A percentile compares a stretch with the other conserved stretches of the same genome.
phyloP scores from a whole-genome alignment of 148 eudicot genomes.

The Agrostemma githago region DNA sequence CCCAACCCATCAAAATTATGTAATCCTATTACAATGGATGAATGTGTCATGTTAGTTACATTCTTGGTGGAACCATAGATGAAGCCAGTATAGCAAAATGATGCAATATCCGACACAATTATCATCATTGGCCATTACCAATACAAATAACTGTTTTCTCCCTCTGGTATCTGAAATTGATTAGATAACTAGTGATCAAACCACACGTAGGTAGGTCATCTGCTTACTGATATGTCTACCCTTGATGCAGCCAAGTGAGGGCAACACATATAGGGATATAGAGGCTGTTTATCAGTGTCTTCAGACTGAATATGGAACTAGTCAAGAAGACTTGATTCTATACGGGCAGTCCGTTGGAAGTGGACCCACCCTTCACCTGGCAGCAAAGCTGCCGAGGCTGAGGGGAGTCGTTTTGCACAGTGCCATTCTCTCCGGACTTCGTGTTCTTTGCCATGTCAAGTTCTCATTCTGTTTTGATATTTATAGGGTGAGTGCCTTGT shows the following conservation, averaged over 20 bases:
- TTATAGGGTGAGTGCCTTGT: constrained; percentile 54
- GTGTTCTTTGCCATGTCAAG: constrained; percentile 88
- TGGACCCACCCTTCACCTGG: constrained; percentile 92
- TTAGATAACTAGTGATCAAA: neutral
- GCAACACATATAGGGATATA: constrained; percentile 88
- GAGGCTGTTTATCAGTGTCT: constrained; percentile 98
- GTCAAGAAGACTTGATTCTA: constrained; percentile 90
- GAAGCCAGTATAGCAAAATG: neutral
- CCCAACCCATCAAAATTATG: neutral
- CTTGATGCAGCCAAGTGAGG: constrained; percentile 76
- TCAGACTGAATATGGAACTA: constrained; percentile 77
- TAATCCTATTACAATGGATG: neutral
- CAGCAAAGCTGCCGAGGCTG: constrained; percentile 83
- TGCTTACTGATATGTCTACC: neutral
- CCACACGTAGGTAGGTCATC: neutral
- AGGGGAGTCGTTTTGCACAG: constrained; percentile 98
- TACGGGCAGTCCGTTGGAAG: constrained; percentile 99
- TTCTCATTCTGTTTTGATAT: constrained; percentile 87
- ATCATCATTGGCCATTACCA: neutral
- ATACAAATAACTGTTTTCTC: neutral
- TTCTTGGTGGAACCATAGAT: neutral
- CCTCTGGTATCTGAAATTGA: neutral
- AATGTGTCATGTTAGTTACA: neutral
- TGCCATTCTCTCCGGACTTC: constrained; percentile 96
- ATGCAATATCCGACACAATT: neutral